Percentiles rank a stretch among this genome's conserved stretches.
These are phyloP conservation scores for Suhomyces wounanorum DNA, from an alignment of 1,139 yeast species.

Conservation along the genomic window DNA sequence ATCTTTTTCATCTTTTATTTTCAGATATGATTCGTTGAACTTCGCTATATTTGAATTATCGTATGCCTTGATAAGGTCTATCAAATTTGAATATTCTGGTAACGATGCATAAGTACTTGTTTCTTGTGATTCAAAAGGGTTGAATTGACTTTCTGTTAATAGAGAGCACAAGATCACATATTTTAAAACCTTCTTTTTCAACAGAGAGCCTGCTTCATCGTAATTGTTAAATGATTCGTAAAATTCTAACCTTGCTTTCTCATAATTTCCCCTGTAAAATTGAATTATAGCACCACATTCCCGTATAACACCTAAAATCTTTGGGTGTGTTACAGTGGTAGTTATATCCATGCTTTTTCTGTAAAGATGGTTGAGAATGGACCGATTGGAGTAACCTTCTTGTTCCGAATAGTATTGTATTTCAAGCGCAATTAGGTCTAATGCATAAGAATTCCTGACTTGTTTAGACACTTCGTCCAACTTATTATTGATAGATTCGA, in stretches of 20 bases:
- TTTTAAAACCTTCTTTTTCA: slow-evolving; percentile 57
- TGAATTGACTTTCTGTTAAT: slow-evolving; percentile 62
- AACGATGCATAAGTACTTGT: slow-evolving; percentile 49
- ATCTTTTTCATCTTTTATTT: slow-evolving; percentile 22
- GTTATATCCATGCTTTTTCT: slow-evolving; percentile 49
- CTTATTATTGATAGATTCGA: slow-evolving; percentile 42
- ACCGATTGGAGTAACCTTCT: slow-evolving; percentile 29
- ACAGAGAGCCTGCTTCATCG: slow-evolving; percentile 74
- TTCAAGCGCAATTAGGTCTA: slow-evolving; percentile 69
- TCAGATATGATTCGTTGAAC: slow-evolving; percentile 20
- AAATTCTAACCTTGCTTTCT: slow-evolving; percentile 62
- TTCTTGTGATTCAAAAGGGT: slow-evolving; percentile 66
- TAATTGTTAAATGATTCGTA: slow-evolving; percentile 74
- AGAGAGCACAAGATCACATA: slow-evolving; percentile 66
- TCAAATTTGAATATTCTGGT: slow-evolving; percentile 35
- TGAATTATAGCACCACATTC: slow-evolving; percentile 77
- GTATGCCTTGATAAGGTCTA: slow-evolving; percentile 33
- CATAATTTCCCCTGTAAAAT: slow-evolving; percentile 62
- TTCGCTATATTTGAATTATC: slow-evolving; percentile 31
- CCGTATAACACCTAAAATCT: slow-evolving; percentile 66
- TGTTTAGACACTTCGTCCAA: slow-evolving; percentile 45
- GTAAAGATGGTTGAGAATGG: slow-evolving; percentile 50
- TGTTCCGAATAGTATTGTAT: slow-evolving; percentile 50
- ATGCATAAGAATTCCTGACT: slow-evolving; percentile 45
- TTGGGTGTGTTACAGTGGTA: slow-evolving; percentile 75